Evolutionary conservation across 768 basidiomycete species (phyloP).

Genomic region (Boletus eberwhitei): DNA sequence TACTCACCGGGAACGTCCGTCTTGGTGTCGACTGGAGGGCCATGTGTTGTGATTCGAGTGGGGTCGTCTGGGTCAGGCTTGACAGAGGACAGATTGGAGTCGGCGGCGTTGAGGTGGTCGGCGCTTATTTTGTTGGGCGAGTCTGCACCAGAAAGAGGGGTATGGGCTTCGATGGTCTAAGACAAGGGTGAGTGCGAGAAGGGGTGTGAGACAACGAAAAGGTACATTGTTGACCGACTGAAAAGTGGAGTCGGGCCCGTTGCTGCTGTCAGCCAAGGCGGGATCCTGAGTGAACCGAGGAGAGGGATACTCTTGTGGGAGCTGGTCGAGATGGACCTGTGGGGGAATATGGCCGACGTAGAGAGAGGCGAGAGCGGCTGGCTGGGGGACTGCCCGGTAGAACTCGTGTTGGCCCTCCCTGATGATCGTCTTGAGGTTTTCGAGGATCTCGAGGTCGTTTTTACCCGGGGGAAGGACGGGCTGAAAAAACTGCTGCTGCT

Average conservation of each 20-base stretch:
- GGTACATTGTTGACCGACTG: slow-evolving; percentile 35
- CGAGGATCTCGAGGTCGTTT: slow-evolving; percentile 69
- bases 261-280: slow-evolving; percentile 9
- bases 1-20: slow-evolving; percentile 30
- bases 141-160: slow-evolving; percentile 26
- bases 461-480: slow-evolving; percentile 48
- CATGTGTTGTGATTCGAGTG: background rate
- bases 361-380: slow-evolving; percentile 57
- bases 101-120: slow-evolving; percentile 15
- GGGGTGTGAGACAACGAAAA: slow-evolving; percentile 11
- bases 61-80: slow-evolving; percentile 13
- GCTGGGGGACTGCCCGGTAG: slow-evolving; percentile 64
- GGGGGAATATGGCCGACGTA: slow-evolving; percentile 53
- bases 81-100: slow-evolving; percentile 6
- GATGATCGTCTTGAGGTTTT: slow-evolving; percentile 72
- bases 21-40: slow-evolving; percentile 7
- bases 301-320: slow-evolving; percentile 18
- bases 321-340: slow-evolving; percentile 36
- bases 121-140: slow-evolving; percentile 20
- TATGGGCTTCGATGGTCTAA: slow-evolving; percentile 24
- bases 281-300: slow-evolving; percentile 8
- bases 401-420: slow-evolving; percentile 70
- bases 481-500: slow-evolving; percentile 28
- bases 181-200: slow-evolving; percentile 12
- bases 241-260: background rate